Percentiles rank a stretch among this genome's conserved stretches.
Evolutionary conservation across 2,329 filamentous ascomycete species (phyloP).

Genomic region (Colletotrichum sp.): DNA sequence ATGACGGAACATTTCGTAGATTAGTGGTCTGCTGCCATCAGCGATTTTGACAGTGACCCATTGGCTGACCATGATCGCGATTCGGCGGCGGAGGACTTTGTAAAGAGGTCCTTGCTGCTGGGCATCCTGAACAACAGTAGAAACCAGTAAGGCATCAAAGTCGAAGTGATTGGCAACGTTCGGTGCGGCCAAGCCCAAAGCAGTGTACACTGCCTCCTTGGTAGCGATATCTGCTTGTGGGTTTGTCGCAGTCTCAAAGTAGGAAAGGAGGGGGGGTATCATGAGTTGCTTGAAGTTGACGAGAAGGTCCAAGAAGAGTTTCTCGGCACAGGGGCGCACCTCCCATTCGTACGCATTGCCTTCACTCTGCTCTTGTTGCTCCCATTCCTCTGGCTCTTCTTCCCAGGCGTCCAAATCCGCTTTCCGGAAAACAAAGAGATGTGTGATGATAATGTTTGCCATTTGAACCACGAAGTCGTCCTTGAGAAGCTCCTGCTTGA

Average conservation of each 20-base stretch:
- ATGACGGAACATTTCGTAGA: constrained; percentile 90
- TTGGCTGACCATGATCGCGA: constrained; percentile 86
- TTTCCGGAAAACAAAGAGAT: constrained; percentile 86
- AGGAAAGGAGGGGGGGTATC: constrained; percentile 77
- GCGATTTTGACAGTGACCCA: constrained; percentile 85
- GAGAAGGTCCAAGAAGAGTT: constrained; percentile 89
- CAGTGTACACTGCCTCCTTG: constrained; percentile 95
- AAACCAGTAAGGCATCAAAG: constrained; percentile 80
- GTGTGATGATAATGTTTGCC: constrained; percentile 83
- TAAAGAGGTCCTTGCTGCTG: constrained; percentile 67
- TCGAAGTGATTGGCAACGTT: constrained; percentile 78
- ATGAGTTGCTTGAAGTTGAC: constrained; percentile 87
- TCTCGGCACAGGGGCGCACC: constrained; percentile 90
- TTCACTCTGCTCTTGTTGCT: constrained; percentile 84
- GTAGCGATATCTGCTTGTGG: constrained; percentile 72
- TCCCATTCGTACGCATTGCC: constrained; percentile 91
- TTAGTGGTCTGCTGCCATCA: constrained; percentile 69
- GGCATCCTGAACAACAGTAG: constrained; percentile 78
- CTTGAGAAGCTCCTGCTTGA: constrained; percentile 78
- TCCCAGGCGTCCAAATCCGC: constrained; percentile 91
- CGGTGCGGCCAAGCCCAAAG: constrained; percentile 84
- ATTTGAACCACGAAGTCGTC: constrained; percentile 79
- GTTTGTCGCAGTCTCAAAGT: constrained; percentile 80
- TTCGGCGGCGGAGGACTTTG: constrained; percentile 84
- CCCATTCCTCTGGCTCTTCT: constrained; percentile 95